phyloP scores from a whole-genome alignment of 352 stramenopile species.

The Pythium diclinum region DNA sequence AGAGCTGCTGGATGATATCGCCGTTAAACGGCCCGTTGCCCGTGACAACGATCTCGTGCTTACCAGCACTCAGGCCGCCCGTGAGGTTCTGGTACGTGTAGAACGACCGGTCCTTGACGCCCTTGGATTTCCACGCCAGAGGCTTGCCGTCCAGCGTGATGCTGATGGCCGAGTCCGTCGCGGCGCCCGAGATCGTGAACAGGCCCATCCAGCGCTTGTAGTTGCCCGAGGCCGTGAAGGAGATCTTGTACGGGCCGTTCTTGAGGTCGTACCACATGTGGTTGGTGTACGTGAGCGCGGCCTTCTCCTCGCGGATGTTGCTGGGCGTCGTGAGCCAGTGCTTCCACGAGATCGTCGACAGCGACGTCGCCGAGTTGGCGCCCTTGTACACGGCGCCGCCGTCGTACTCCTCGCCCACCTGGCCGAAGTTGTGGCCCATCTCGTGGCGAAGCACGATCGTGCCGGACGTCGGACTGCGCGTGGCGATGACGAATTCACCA shows the following conservation, averaged over 20 bases:
- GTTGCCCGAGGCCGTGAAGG: constrained; percentile 30
- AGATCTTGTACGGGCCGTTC: constrained; percentile 31
- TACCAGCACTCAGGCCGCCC: constrained; percentile 22
- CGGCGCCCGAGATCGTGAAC: constrained; percentile 26
- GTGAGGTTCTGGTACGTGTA: constrained; percentile 28
- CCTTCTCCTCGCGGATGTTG: constrained; percentile 25
- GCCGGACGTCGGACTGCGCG: constrained; percentile 25
- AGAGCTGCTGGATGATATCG: constrained; percentile 38
- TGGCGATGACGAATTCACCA: constrained; percentile 42
- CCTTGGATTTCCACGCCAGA: constrained; percentile 29
- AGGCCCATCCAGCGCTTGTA: constrained; percentile 33
- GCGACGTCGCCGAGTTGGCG: constrained; percentile 28
- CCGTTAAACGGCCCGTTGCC: constrained; percentile 20
- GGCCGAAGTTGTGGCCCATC: constrained; percentile 41
- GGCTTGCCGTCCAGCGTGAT: constrained; percentile 30
- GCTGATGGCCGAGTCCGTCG: constrained; percentile 24
- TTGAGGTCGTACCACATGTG: constrained; percentile 42
- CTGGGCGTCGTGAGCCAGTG: constrained; percentile 35
- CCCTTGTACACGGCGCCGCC: constrained; percentile 35
- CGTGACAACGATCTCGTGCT: constrained; percentile 29
- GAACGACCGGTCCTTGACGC: constrained; percentile 32
- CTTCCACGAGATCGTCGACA: constrained; percentile 23
- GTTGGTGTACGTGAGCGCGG: constrained; percentile 27
- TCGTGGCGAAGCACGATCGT: constrained; percentile 37
- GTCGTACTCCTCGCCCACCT: constrained; percentile 45